phyloP scores from a whole-genome alignment of 176 grass and related monocot genomes.

The sorghum (Sorghum bicolor) region DNA sequence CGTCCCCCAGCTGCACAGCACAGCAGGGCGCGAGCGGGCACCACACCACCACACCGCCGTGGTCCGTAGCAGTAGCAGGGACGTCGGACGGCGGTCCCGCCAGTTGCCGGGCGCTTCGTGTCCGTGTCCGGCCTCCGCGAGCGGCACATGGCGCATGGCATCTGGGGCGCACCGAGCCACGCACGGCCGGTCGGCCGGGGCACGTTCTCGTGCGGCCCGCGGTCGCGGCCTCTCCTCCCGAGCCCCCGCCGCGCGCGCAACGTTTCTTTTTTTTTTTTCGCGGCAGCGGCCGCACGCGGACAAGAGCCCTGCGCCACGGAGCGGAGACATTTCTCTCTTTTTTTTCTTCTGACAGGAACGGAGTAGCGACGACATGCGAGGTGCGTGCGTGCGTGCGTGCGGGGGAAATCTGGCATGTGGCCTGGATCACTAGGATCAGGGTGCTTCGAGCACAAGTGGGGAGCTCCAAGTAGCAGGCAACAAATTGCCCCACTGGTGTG shows the following conservation, averaged over 20 bases:
- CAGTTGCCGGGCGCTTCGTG: not conserved
- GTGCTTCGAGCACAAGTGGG: not conserved
- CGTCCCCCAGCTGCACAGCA: not conserved
- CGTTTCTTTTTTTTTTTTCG: not conserved
- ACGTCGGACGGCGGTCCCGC: not conserved
- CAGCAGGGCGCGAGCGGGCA: too few species aligned
- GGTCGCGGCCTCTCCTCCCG: not conserved
- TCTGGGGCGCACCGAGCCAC: not conserved
- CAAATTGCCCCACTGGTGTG: not conserved
- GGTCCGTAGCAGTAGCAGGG: not conserved
- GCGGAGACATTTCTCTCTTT: not conserved
- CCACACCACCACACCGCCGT: not conserved
- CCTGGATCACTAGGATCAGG: not conserved
- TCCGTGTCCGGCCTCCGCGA: too few species aligned
- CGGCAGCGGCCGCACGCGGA: not conserved
- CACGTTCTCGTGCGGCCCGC: not conserved
- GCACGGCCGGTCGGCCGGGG: not conserved
- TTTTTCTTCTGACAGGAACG: not conserved
- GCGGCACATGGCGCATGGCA: conserved; percentile 1
- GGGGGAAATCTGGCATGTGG: not conserved
- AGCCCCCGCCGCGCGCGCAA: not conserved
- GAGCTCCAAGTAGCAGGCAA: not conserved
- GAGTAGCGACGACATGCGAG: not conserved
- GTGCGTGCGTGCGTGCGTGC: not conserved
- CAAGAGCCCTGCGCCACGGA: not conserved